Conservation (phyloP, 805 yeast species). For the Groenewaldozyma salmanticensis region DNA sequence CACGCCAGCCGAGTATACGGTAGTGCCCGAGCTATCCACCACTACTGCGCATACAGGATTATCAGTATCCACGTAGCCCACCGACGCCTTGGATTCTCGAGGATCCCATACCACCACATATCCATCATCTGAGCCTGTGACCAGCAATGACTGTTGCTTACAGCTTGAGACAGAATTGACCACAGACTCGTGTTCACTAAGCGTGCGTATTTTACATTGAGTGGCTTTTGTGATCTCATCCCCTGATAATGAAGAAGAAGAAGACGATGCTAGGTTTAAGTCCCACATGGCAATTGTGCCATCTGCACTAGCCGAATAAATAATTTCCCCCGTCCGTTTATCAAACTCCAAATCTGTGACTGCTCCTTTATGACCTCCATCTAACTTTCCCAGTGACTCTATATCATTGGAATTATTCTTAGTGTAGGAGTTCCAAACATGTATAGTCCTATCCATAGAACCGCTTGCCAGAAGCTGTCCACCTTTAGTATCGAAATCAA, state of each 20-base stretch:
- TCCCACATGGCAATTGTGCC: constrained; percentile 46
- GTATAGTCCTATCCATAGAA: constrained; percentile 39
- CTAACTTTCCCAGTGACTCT: constrained; percentile 36
- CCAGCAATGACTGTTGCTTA: background rate
- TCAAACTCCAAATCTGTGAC: constrained; percentile 52
- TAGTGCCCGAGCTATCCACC: constrained; percentile 31
- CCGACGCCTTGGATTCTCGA: constrained; percentile 37
- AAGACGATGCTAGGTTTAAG: background rate
- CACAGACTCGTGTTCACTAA: background rate
- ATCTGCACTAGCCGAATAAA: constrained; percentile 54
- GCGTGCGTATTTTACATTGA: background rate
- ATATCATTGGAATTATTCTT: constrained; percentile 30
- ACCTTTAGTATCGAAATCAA: constrained; percentile 38
- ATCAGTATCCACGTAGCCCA: constrained; percentile 30
- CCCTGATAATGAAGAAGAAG: too few species aligned
- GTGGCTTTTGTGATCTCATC: too few species aligned
- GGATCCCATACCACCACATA: constrained; percentile 53
- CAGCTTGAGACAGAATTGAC: background rate
- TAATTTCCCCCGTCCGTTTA: constrained; percentile 22
- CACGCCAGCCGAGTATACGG: constrained; percentile 52
- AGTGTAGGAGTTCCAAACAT: constrained; percentile 40
- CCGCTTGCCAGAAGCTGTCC: constrained; percentile 53
- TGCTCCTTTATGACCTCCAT: constrained; percentile 59
- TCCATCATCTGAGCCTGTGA: constrained; percentile 62
- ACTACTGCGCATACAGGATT: constrained; percentile 54